Evolutionary conservation across 2,329 filamentous ascomycete species (phyloP).

Genomic region (Tetracladium maxilliforme): DNA sequence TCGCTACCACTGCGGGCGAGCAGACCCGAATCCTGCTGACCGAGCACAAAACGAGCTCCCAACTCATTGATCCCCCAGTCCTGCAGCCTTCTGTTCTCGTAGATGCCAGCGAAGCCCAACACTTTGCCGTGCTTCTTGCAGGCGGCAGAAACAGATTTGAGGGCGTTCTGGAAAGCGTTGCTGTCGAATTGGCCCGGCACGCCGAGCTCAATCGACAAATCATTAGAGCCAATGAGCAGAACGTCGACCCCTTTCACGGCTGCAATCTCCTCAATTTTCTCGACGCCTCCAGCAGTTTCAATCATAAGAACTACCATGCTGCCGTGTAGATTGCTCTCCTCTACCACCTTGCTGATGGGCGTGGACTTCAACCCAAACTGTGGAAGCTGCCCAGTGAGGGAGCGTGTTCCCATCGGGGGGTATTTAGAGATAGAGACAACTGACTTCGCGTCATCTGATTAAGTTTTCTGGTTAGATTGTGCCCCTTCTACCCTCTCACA

Average conservation of each 20-base stretch:
- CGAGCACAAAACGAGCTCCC: conserved; percentile 6
- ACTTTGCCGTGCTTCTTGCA: conserved; percentile 9
- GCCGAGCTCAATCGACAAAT: conserved; percentile 13
- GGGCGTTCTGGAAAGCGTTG: conserved; percentile 5
- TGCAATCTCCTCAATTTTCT: conserved; percentile 14
- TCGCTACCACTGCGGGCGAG: no score
- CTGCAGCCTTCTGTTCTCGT: conserved; percentile 7
- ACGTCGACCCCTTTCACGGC: conserved; percentile 15
- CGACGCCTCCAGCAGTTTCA: conserved; percentile 7
- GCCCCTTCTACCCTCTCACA: no score
- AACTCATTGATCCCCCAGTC: conserved; percentile 7
- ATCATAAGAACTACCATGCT: conserved; percentile 10
- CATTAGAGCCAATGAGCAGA: conserved; percentile 15
- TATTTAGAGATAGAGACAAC: conserved; percentile 10
- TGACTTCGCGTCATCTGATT: conserved; percentile 8
- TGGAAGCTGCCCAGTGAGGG: conserved; percentile 9
- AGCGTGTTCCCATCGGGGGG: conserved; percentile 11
- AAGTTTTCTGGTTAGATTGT: neutral
- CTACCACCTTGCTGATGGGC: conserved; percentile 4
- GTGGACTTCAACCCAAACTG: conserved; percentile 7
- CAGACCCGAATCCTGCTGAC: no score
- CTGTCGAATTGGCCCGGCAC: conserved; percentile 9
- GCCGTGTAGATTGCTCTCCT: conserved; percentile 3
- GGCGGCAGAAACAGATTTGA: conserved; percentile 6
- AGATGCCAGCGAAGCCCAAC: conserved; percentile 11